Conservation (phyloP, 2,329 filamentous ascomycete species). For the Hymenoscyphus occultus region DNA sequence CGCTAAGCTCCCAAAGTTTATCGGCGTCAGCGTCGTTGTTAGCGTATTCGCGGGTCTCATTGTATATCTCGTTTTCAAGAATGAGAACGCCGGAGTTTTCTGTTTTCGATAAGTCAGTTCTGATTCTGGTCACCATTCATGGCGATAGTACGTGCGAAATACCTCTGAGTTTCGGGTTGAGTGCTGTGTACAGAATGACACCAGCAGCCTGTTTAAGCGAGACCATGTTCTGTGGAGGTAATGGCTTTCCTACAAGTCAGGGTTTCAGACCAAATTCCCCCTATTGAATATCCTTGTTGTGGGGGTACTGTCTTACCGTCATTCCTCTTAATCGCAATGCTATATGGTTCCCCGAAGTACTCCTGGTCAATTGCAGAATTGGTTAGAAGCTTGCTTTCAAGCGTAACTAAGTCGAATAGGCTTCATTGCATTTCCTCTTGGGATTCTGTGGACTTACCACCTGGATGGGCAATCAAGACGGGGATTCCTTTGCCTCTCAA, state of each 20-base stretch:
- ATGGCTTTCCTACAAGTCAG: neutral
- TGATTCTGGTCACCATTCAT: neutral
- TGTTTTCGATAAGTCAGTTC: neutral
- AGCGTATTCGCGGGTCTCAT: slow-evolving; percentile 2
- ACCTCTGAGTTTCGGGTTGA: neutral
- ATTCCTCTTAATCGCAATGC: slow-evolving; percentile 1
- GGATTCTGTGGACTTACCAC: slow-evolving; percentile 14
- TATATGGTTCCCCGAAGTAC: slow-evolving; percentile 1
- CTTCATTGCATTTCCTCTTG: neutral
- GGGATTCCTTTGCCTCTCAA: slow-evolving; percentile 28
- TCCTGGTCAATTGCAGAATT: slow-evolving; percentile 6
- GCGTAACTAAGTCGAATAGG: neutral
- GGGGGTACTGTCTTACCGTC: slow-evolving; percentile 3
- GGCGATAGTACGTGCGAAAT: neutral
- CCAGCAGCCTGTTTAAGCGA: slow-evolving; percentile 7
- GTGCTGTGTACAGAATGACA: neutral
- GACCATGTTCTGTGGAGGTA: slow-evolving; percentile 3
- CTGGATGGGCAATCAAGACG: slow-evolving; percentile 35
- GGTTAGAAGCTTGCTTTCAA: neutral
- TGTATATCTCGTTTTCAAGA: slow-evolving; percentile 1
- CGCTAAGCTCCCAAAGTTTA: slow-evolving; percentile 45
- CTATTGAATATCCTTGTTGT: too few relatives aligned
- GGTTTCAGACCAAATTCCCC: neutral
- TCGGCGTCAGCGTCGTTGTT: slow-evolving; percentile 33
- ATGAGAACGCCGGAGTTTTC: neutral